Conservation (phyloP, 495 filamentous ascomycete species). For the Penicillium odoratum region DNA sequence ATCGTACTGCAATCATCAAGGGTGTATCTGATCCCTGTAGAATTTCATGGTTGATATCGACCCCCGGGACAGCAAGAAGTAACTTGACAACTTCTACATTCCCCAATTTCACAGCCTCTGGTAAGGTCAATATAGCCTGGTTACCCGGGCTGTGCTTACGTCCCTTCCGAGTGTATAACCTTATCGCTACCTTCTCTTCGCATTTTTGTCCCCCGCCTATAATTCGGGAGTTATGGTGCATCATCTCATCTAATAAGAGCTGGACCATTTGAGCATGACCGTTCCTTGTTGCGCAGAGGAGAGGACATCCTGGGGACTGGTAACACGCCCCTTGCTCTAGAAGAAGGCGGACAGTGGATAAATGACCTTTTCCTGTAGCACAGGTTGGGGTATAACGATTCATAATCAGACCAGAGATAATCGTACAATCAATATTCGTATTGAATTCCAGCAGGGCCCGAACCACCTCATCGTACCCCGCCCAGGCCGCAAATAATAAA, state of each 20-base stretch:
- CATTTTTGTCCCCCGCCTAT: neutral
- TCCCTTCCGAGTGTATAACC: neutral
- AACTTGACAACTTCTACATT: conserved; percentile 3
- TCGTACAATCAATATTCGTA: conserved; percentile 4
- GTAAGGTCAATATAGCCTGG: neutral
- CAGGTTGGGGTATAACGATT: neutral
- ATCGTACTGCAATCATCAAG: conserved; percentile 4
- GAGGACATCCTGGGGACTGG: neutral
- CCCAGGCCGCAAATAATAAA: conserved; percentile 1
- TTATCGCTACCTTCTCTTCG: neutral
- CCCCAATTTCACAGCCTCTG: neutral
- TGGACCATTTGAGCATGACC: conserved; percentile 2
- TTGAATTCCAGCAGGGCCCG: neutral
- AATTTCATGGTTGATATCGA: conserved; percentile 5
- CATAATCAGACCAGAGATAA: neutral
- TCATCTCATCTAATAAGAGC: conserved; percentile 7
- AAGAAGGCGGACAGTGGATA: conserved; percentile 1
- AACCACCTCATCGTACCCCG: neutral
- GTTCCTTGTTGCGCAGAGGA: neutral
- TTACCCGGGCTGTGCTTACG: neutral
- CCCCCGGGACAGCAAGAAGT: conserved; percentile 5
- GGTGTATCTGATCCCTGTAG: neutral
- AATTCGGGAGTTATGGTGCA: conserved; percentile 1
- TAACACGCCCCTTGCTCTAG: conserved; percentile 1
- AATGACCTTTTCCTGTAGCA: conserved; percentile 5